phyloP scores from a whole-genome alignment of 139 green algal genomes.

The Haematococcus sp. region DNA sequence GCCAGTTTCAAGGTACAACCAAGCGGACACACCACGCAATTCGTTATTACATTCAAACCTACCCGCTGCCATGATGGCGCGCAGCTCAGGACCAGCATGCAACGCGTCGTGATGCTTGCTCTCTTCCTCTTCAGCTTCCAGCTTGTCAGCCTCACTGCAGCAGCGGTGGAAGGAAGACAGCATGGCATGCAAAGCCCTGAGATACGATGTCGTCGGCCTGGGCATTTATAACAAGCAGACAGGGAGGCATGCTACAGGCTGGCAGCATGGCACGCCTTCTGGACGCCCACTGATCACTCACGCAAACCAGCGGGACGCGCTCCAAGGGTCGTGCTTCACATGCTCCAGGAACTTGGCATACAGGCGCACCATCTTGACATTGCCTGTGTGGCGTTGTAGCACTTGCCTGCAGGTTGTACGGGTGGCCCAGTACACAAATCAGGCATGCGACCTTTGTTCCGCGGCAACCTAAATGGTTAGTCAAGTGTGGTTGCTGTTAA shows the following conservation, averaged over 20 bases:
- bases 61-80: conserved; percentile 10
- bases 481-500: too few relatives aligned
- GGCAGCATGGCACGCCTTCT: neutral
- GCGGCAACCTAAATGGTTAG: too few relatives aligned
- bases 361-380: conserved; percentile 31
- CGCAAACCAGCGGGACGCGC: conserved; percentile 28
- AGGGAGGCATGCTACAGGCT: neutral
- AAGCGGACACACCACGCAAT: too few relatives aligned
- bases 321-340: conserved; percentile 40
- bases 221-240: too few relatives aligned
- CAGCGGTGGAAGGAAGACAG: too few relatives aligned
- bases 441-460: too few relatives aligned
- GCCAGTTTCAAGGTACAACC: too few relatives aligned
- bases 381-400: conserved; percentile 30
- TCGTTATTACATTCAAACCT: too few relatives aligned
- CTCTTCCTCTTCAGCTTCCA: conserved; percentile 29
- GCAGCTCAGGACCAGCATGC: neutral
- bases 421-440: too few relatives aligned
- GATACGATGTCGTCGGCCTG: too few relatives aligned
- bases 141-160: conserved; percentile 33
- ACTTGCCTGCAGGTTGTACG: conserved; percentile 24
- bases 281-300: neutral
- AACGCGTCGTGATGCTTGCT: neutral
- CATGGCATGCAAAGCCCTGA: neutral
- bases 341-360: conserved; percentile 44